Percentiles rank a stretch among this genome's conserved stretches.
Conservation (phyloP, 2,329 filamentous ascomycete genomes). For the Pseudogymnoascus sp. region DNA sequence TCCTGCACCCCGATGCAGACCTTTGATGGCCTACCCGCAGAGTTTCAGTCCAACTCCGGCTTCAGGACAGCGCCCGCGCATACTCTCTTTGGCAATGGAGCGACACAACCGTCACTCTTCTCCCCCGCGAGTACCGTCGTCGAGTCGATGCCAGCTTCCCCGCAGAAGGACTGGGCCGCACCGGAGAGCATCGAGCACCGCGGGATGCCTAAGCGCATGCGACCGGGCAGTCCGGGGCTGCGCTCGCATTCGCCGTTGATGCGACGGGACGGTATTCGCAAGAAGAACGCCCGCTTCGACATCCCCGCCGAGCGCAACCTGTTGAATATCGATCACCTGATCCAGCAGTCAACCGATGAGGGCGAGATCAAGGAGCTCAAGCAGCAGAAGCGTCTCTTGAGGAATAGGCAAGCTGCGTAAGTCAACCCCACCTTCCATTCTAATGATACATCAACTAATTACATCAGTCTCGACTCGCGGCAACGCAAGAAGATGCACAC, state of each 20-base stretch:
- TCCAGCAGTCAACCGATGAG: conserved; percentile 79
- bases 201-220: conserved; percentile 51
- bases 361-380: conserved; percentile 96
- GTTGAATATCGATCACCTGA: conserved; percentile 89
- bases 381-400: conserved; percentile 89
- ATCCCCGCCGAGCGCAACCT: conserved; percentile 91
- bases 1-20: conserved; percentile 67
- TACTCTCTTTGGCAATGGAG: conserved; percentile 48
- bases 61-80: conserved; percentile 47
- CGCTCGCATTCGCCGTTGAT: conserved; percentile 67
- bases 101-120: conserved; percentile 47
- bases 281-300: conserved; percentile 98
- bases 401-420: conserved; percentile 96
- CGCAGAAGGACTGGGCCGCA: conserved; percentile 51
- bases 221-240: conserved; percentile 57
- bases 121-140: conserved; percentile 40
- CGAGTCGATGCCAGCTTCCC: conserved; percentile 46
- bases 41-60: conserved; percentile 46
- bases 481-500: conserved; percentile 98
- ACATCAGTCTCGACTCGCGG: conserved; percentile 75
- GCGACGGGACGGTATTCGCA: conserved; percentile 60
- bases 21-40: conserved; percentile 54
- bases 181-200: conserved; percentile 41
- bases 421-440: conserved; percentile 33
- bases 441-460: conserved; percentile 21